A percentile compares a stretch with the other conserved stretches of the same genome.
These are phyloP conservation scores for Pichiaceae sp. DNA, from an alignment of 1,139 yeast genomes.

Conservation along the genomic window DNA sequence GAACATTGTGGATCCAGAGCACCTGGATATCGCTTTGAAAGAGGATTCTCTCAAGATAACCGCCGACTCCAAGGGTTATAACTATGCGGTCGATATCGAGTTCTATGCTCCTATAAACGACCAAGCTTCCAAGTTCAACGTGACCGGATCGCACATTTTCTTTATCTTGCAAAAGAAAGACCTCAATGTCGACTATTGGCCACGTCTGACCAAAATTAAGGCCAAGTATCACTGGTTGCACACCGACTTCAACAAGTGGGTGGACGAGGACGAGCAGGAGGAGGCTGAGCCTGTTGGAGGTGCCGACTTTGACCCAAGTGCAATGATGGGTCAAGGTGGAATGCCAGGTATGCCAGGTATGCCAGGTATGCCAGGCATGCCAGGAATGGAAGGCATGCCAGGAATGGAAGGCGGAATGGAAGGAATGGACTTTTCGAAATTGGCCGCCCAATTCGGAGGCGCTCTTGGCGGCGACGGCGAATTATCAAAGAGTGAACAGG, in stretches of 20 bases:
- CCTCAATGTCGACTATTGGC: slow-evolving; percentile 78
- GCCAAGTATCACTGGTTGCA: slow-evolving; percentile 65
- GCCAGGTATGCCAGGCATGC: slow-evolving; percentile 7
- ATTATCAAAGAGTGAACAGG: slow-evolving; percentile 8
- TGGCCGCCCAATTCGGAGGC: slow-evolving; percentile 13
- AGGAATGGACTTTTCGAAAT: slow-evolving; percentile 12
- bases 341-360: slow-evolving; percentile 21
- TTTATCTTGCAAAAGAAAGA: slow-evolving; percentile 67
- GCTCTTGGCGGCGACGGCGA: slow-evolving; percentile 23
- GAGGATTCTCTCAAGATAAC: slow-evolving; percentile 39
- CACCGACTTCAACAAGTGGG: slow-evolving; percentile 97
- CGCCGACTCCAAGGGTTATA: slow-evolving; percentile 44
- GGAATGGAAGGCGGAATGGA: slow-evolving; percentile 10
- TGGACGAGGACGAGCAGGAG: slow-evolving; percentile 89
- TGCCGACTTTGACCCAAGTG: not conserved
- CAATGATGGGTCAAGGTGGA: slow-evolving; percentile 25
- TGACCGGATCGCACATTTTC: slow-evolving; percentile 67
- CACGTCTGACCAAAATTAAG: slow-evolving; percentile 74
- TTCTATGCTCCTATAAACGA: slow-evolving; percentile 68
- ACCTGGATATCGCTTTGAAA: slow-evolving; percentile 54
- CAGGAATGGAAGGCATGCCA: not conserved
- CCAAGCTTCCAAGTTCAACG: slow-evolving; percentile 48
- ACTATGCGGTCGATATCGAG: slow-evolving; percentile 58
- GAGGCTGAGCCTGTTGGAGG: slow-evolving; percentile 29
- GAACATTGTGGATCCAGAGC: slow-evolving; percentile 60